A percentile compares a stretch with the other conserved stretches of the same genome.
Evolutionary conservation across 192 early-diverging fungal genomes (phyloP).

Genomic region (Linnemannia zychae): DNA sequence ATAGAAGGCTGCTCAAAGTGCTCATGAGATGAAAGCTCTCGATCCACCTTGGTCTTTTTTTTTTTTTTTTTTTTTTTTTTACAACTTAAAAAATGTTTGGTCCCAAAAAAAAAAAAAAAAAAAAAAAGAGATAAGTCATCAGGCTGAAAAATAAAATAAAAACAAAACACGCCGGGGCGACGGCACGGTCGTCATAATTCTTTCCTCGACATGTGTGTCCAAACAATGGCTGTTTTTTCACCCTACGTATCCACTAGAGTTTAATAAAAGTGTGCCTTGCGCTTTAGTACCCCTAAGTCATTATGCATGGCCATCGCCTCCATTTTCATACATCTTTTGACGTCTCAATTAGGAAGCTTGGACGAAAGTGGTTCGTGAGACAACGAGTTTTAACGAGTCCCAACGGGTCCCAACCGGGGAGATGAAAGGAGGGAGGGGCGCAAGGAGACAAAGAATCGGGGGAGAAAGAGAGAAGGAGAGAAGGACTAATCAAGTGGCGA

Average conservation of each 20-base stretch:
- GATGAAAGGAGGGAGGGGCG: no score
- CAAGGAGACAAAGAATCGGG: no score
- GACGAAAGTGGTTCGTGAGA: neutral
- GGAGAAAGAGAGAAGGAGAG: no score
- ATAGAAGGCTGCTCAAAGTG: neutral
- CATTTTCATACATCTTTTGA: neutral
- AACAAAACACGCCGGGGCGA: neutral
- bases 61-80: neutral
- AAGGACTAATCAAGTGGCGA: neutral
- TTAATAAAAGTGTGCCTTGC: neutral
- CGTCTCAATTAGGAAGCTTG: neutral
- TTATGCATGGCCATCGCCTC: neutral
- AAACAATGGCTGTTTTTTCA: neutral
- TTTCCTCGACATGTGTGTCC: neutral
- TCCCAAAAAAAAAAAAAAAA: no score
- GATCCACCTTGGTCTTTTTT: neutral
- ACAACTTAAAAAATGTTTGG: neutral
- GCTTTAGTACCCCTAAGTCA: neutral
- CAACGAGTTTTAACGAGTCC: neutral
- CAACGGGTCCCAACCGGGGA: neutral
- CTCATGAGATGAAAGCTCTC: constrained; percentile 5
- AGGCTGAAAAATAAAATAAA: neutral
- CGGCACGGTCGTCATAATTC: neutral
- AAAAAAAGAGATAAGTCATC: neutral
- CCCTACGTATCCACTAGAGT: neutral